These are phyloP conservation scores for Filobasidium wieringae DNA, from an alignment of 768 basidiomycete genomes.

Conservation along the genomic window DNA sequence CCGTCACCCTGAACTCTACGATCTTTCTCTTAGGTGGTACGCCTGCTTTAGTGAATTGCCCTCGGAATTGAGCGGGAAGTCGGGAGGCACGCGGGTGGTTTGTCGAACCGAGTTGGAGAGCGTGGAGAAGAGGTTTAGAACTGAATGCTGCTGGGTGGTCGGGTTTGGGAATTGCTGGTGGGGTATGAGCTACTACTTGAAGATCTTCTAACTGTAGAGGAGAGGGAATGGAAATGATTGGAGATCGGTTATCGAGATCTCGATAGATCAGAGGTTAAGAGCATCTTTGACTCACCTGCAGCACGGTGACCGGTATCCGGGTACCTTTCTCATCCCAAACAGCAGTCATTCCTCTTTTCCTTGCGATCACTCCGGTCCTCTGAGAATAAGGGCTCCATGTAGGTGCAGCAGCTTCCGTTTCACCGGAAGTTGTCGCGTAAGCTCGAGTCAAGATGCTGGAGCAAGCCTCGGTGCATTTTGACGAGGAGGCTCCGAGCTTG, in stretches of 20 bases:
- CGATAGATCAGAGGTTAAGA: no score
- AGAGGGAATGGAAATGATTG: no score
- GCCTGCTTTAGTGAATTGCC: conserved; percentile 74
- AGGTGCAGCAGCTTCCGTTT: background rate
- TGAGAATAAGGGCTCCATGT: conserved; percentile 73
- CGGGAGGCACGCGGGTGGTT: conserved; percentile 56
- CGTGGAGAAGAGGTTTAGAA: conserved; percentile 60
- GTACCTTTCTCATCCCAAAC: conserved; percentile 86
- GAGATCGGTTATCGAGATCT: no score
- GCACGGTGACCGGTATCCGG: conserved; percentile 78
- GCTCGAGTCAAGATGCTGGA: background rate
- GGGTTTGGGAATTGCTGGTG: conserved; percentile 14
- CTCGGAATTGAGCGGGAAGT: conserved; percentile 57
- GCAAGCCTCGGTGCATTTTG: background rate
- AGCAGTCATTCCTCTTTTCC: conserved; percentile 90
- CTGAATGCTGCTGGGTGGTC: conserved; percentile 39
- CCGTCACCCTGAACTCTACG: conserved; percentile 75
- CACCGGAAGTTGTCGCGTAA: background rate
- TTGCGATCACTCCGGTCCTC: conserved; percentile 82
- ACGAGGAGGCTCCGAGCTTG: background rate
- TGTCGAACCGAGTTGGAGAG: conserved; percentile 83
- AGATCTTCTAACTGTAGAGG: conserved; percentile 36
- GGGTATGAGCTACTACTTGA: conserved; percentile 37
- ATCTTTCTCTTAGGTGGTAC: conserved; percentile 60
- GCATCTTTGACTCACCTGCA: conserved; percentile 54